phyloP scores from a whole-genome alignment of 1,284 basidiomycete species.

The Volvariella volvacea region DNA sequence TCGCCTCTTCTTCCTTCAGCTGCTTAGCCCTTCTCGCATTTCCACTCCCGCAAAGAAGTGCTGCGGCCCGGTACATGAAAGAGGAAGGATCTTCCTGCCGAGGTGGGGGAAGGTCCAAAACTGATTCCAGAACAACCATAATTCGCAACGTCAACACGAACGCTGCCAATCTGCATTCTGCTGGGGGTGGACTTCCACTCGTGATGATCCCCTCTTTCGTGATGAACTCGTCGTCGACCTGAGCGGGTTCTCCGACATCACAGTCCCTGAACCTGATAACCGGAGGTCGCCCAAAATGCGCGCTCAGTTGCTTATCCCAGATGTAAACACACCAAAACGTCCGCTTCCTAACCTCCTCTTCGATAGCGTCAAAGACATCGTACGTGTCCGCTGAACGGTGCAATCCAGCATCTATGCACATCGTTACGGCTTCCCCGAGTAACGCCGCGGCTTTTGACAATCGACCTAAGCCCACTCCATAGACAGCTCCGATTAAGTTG shows the following conservation, averaged over 20 bases:
- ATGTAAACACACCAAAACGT: slow-evolving; percentile 93
- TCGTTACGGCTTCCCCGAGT: slow-evolving; percentile 77
- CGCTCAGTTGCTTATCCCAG: slow-evolving; percentile 85
- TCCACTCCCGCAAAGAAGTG: slow-evolving; percentile 45
- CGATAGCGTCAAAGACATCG: slow-evolving; percentile 81
- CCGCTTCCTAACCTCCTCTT: slow-evolving; percentile 83
- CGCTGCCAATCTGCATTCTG: slow-evolving; percentile 70
- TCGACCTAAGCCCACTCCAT: slow-evolving; percentile 81
- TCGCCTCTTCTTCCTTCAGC: slow-evolving; percentile 69
- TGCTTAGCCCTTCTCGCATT: slow-evolving; percentile 42
- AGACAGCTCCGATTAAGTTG: slow-evolving; percentile 81
- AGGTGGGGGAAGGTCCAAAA: slow-evolving; percentile 65
- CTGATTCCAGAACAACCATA: slow-evolving; percentile 78
- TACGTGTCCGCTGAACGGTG: slow-evolving; percentile 86
- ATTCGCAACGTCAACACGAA: slow-evolving; percentile 72
- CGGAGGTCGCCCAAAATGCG: slow-evolving; percentile 82
- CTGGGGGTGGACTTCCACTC: slow-evolving; percentile 51
- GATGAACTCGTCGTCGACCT: slow-evolving; percentile 86
- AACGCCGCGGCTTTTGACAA: slow-evolving; percentile 83
- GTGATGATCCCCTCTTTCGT: slow-evolving; percentile 62
- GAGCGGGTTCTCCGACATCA: slow-evolving; percentile 76
- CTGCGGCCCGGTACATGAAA: slow-evolving; percentile 55
- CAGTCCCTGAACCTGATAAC: slow-evolving; percentile 81
- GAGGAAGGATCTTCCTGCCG: slow-evolving; percentile 20
- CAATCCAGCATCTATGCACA: slow-evolving; percentile 80